Evolutionary conservation across 768 basidiomycete species (phyloP).

Genomic region (Lentinula edodes): DNA sequence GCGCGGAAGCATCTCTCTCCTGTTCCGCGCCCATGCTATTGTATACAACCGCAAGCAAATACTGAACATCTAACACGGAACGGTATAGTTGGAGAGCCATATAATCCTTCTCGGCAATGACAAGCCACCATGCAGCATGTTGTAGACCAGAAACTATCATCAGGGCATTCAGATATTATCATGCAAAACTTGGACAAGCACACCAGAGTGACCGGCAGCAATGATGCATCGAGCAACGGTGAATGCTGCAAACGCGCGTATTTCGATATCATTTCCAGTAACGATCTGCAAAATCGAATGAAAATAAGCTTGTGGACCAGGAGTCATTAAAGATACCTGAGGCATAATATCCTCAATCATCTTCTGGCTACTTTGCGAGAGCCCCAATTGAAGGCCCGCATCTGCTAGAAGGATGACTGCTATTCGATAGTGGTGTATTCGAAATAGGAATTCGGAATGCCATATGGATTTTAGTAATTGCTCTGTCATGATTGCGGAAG

Average conservation of each 20-base stretch:
- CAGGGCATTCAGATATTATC: neutral
- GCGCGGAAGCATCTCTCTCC: conserved; percentile 51
- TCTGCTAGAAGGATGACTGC: conserved; percentile 74
- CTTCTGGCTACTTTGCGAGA: conserved; percentile 57
- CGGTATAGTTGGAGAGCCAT: conserved; percentile 48
- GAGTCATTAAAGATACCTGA: conserved; percentile 42
- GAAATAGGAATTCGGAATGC: conserved; percentile 75
- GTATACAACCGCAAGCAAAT: conserved; percentile 63
- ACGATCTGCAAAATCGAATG: conserved; percentile 43
- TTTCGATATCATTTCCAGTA: conserved; percentile 67
- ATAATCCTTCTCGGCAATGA: conserved; percentile 65
- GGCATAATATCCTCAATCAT: conserved; percentile 79
- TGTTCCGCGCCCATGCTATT: conserved; percentile 56
- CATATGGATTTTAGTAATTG: conserved; percentile 68
- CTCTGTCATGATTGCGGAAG: conserved; percentile 57
- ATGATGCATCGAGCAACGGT: conserved; percentile 73
- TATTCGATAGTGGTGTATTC: conserved; percentile 61
- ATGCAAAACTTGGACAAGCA: conserved; percentile 26
- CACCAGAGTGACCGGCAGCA: conserved; percentile 40
- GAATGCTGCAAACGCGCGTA: conserved; percentile 69
- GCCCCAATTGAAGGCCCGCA: conserved; percentile 69
- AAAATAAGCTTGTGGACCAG: neutral
- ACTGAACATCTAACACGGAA: conserved; percentile 64
- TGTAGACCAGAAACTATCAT: conserved; percentile 34
- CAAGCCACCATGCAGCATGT: conserved; percentile 57